Conservation (phyloP, 2,329 filamentous ascomycete genomes). For the Ceratocystis albifundus region DNA sequence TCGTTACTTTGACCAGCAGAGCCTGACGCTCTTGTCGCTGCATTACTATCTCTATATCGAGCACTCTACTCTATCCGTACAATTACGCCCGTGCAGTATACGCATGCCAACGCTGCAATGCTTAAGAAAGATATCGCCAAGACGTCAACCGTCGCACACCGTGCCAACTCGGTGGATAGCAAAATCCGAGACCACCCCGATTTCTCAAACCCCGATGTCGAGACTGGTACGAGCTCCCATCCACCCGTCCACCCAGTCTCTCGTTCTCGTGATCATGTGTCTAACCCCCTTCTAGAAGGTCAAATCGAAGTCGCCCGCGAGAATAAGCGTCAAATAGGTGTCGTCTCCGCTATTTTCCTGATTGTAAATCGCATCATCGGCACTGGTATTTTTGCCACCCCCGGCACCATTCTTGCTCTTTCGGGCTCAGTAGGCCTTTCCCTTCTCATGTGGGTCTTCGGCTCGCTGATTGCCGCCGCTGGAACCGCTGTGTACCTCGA, state of each 20-base stretch:
- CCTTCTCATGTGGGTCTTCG: constrained; percentile 51
- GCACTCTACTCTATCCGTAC: background rate
- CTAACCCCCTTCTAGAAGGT: constrained; percentile 24
- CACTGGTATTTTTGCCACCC: constrained; percentile 56
- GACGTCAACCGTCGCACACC: constrained; percentile 7
- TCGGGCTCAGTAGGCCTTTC: constrained; percentile 51
- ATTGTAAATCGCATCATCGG: constrained; percentile 57
- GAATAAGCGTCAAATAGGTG: constrained; percentile 44
- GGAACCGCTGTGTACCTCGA: constrained; percentile 56
- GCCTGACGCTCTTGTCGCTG: background rate
- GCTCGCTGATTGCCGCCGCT: constrained; percentile 49
- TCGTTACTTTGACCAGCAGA: background rate
- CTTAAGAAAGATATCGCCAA: constrained; percentile 7
- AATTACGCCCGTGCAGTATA: background rate
- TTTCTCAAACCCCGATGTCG: constrained; percentile 1
- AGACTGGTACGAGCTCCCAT: constrained; percentile 9
- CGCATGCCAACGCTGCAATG: background rate
- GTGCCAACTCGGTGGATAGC: constrained; percentile 8
- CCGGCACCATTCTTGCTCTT: constrained; percentile 44
- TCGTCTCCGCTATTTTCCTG: constrained; percentile 44
- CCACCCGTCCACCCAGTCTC: background rate
- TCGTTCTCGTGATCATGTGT: background rate
- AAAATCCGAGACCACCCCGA: background rate
- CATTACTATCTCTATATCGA: background rate
- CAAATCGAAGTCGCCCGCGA: constrained; percentile 34